Percentiles rank a stretch among this genome's conserved stretches.
Conservation (phyloP, 192 early-diverging fungal genomes). For the Backusella liffmaniae region DNA sequence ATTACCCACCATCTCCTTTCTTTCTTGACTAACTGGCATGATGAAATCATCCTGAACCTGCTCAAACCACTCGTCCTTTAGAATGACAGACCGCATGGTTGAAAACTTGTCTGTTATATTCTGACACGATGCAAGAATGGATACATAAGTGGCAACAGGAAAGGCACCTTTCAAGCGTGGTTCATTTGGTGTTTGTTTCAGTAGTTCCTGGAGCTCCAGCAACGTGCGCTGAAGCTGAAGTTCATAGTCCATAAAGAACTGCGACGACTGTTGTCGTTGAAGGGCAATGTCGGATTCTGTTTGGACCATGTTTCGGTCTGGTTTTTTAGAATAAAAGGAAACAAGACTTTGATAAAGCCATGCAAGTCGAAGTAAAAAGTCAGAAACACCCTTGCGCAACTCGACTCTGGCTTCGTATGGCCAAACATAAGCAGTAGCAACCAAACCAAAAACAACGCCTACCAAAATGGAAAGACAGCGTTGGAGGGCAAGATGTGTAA, state of each 20-base stretch:
- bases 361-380: conserved; percentile 67
- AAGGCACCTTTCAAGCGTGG: conserved; percentile 84
- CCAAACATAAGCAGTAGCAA: conserved; percentile 75
- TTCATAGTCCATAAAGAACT: conserved; percentile 71
- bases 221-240: conserved; percentile 64
- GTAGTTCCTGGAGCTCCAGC: conserved; percentile 58
- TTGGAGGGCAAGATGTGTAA: conserved; percentile 55
- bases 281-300: conserved; percentile 1
- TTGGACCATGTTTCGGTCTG: conserved; percentile 12
- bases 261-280: conserved; percentile 35
- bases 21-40: conserved; percentile 53
- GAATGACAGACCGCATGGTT: conserved; percentile 70
- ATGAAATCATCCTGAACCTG: conserved; percentile 60
- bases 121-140: conserved; percentile 68
- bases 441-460: conserved; percentile 69
- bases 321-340: conserved; percentile 46
- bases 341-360: conserved; percentile 72
- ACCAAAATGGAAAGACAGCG: conserved; percentile 65
- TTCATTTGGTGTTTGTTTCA: conserved; percentile 74
- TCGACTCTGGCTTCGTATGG: conserved; percentile 82
- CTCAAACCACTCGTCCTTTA: conserved; percentile 53
- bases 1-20: conserved; percentile 68
- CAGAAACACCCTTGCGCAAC: conserved; percentile 71
- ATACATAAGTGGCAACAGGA: conserved; percentile 60
- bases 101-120: conserved; percentile 76